Conservation (phyloP, 192 early-diverging fungal genomes). For the Entomortierella beljakovae region DNA sequence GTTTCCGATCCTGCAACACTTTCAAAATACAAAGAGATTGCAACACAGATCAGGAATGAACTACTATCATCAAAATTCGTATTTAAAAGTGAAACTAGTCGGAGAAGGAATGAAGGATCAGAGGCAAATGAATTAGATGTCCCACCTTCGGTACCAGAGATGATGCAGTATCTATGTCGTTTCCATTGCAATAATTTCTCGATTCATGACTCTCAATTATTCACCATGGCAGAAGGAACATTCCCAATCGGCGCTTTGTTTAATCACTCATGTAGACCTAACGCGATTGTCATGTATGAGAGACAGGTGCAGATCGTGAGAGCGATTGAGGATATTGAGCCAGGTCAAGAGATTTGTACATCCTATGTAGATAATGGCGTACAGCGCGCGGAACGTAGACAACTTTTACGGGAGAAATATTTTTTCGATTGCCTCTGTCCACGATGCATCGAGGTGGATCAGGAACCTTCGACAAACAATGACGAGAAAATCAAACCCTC, state of each 20-base stretch:
- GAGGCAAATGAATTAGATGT: background rate
- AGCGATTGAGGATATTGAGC: slow-evolving; percentile 62
- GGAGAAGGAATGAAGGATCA: background rate
- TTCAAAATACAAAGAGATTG: slow-evolving; percentile 41
- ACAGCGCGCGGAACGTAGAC: slow-evolving; percentile 46
- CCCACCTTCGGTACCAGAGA: slow-evolving; percentile 35
- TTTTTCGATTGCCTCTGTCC: slow-evolving; percentile 62
- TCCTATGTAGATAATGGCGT: slow-evolving; percentile 71
- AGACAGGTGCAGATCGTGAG: slow-evolving; percentile 60
- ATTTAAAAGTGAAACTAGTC: slow-evolving; percentile 33
- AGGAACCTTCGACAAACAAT: background rate
- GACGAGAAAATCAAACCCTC: background rate
- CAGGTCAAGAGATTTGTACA: slow-evolving; percentile 65
- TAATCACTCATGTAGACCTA: slow-evolving; percentile 78
- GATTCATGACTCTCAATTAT: slow-evolving; percentile 69
- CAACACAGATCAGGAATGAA: slow-evolving; percentile 40
- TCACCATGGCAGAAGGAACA: slow-evolving; percentile 72
- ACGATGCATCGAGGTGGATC: slow-evolving; percentile 37
- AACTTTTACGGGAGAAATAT: slow-evolving; percentile 59
- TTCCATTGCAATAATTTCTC: slow-evolving; percentile 78
- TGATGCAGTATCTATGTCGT: slow-evolving; percentile 63
- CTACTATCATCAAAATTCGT: slow-evolving; percentile 26
- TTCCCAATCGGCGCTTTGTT: slow-evolving; percentile 71
- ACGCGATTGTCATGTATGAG: slow-evolving; percentile 68
- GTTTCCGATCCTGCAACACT: slow-evolving; percentile 32